Conservation (phyloP, 2,329 filamentous ascomycete species). For the Orbilia blumenaviensis region DNA sequence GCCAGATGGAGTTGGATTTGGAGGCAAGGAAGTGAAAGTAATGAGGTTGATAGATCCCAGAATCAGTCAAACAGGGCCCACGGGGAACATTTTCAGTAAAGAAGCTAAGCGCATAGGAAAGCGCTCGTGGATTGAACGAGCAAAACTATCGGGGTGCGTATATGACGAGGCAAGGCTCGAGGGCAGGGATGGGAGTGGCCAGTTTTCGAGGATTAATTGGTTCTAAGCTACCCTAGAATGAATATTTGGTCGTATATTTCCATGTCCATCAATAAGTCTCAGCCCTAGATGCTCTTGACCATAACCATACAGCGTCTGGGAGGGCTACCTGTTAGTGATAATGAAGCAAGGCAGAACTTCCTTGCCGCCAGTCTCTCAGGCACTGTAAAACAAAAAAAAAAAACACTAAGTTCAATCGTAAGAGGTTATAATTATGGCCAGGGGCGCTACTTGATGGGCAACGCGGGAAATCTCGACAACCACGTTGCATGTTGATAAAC, state of each 20-base stretch:
- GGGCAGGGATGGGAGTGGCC: constrained; percentile 21
- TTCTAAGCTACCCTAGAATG: too few species aligned
- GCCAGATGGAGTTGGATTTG: neutral
- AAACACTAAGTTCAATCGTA: too few species aligned
- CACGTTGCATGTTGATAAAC: neutral
- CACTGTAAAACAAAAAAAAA: too few species aligned
- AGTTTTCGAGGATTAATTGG: constrained; percentile 22
- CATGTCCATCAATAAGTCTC: too few species aligned
- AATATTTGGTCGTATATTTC: too few species aligned
- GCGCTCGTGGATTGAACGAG: constrained; percentile 19
- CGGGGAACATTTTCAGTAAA: neutral
- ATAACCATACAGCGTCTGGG: too few species aligned
- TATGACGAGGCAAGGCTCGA: constrained; percentile 41
- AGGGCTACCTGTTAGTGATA: too few species aligned
- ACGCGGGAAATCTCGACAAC: neutral
- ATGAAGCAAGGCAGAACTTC: too few species aligned
- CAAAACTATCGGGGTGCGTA: constrained; percentile 20
- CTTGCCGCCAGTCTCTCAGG: too few species aligned
- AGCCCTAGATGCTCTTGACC: too few species aligned
- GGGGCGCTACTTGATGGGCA: neutral
- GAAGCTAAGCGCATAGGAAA: neutral
- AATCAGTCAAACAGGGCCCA: neutral
- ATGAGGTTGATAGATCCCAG: constrained; percentile 29
- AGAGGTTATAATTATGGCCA: too few species aligned
- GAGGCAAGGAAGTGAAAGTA: neutral